Evolutionary conservation across 441 rosid genomes (phyloP), one percentile per base, ranked within the genome.

Genomic region (Pelargonium citronellum): DNA sequence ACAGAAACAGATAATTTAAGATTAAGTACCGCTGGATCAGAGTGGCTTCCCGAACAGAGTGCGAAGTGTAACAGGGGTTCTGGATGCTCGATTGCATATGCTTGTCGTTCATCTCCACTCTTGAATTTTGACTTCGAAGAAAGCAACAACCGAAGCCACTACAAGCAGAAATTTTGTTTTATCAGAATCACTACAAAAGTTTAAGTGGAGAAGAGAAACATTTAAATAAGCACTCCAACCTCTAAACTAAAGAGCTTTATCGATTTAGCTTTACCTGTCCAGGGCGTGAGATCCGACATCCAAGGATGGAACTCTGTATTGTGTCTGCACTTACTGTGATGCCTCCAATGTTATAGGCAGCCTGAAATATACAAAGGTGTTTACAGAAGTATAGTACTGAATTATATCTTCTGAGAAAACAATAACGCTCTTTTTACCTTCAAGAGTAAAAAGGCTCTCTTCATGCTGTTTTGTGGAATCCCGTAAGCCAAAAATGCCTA

Each of bases 321-420:
- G 90, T 86, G 74, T 89, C 96, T 4, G 91, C 96, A 65, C 91
- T 91, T 53, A 93, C 76, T 67, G 92, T 89, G 84, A 86, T 87
- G 57, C 98, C 97, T 1, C 98, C 97, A 47, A 93, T 81, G 20
- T 91, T 91, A 73, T 93, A 93, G 20, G 98, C 98, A 75, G 97
- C 96, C 98, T 93, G 84, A 19, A 81, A 13, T 3, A 27, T 71
- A 55, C 57, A 61, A 70, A 67, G 41, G 64, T 13, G 15, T 67
- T 55, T 80, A 79, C 64, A 27, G 61, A 71, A 64, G 65, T 16
- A 15, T 34, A 53, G 46, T 67, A 4, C 6, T 27, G n/a, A 5
- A 13, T 8, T 44, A 37, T 69, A 22, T 30, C 62, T 37, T 5
- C 41, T 37, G 41, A 47, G 13, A 64, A 60, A 34, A 8, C 13